These are phyloP conservation scores for Euphorbia tirucalli DNA, from an alignment of 345 rosid species.

Conservation along the genomic window DNA sequence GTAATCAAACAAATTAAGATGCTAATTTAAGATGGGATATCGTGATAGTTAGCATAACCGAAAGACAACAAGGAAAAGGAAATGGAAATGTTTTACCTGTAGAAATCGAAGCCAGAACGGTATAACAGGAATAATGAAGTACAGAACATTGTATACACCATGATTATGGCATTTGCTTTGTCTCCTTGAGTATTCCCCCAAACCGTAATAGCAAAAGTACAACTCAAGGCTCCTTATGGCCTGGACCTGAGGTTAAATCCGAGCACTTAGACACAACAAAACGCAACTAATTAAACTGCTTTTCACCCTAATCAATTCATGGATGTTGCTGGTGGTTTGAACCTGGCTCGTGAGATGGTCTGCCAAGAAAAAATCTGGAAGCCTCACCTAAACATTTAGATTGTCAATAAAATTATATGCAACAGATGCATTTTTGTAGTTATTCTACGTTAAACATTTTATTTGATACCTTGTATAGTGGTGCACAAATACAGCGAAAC, in stretches of 20 bases:
- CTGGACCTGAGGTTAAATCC: conserved; percentile 45
- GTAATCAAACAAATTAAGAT: too few species aligned
- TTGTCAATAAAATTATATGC: conserved; percentile 15
- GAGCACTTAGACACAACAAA: conserved; percentile 4
- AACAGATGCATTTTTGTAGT: background rate
- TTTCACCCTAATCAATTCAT: background rate
- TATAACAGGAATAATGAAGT: conserved; percentile 53
- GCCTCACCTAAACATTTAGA: conserved; percentile 47
- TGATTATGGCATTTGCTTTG: conserved; percentile 59
- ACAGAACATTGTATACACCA: conserved; percentile 57
- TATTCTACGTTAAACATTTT: background rate
- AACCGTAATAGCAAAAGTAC: conserved; percentile 69
- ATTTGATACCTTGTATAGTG: conserved; percentile 37
- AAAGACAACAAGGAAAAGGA: too few species aligned
- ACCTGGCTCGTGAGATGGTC: conserved; percentile 42
- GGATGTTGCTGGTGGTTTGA: background rate
- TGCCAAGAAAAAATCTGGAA: conserved; percentile 56
- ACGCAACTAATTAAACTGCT: background rate
- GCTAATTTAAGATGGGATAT: too few species aligned
- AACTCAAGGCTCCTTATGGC: conserved; percentile 64
- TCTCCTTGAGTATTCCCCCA: conserved; percentile 52
- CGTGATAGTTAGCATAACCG: too few species aligned
- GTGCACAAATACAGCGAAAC: conserved; percentile 40
- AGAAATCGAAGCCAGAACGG: conserved; percentile 69
- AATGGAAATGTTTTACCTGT: conserved; percentile 41